Conservation (phyloP, 1,284 basidiomycete species). For the Microbotryomycetes sp. region DNA sequence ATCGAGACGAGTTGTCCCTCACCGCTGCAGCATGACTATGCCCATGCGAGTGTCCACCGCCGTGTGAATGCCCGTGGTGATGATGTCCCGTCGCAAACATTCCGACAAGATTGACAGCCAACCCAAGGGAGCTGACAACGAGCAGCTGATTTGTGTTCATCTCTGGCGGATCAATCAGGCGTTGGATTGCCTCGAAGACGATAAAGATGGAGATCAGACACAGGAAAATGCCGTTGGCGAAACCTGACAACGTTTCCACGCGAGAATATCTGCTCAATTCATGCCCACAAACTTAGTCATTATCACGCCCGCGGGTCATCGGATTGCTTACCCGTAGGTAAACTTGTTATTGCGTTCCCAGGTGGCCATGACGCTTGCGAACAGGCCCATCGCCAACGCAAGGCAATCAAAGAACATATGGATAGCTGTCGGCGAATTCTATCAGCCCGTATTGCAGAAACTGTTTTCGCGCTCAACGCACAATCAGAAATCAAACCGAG, state of each 20-base stretch:
- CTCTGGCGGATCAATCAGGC: conserved; percentile 91
- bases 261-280: conserved; percentile 66
- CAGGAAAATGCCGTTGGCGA: conserved; percentile 95
- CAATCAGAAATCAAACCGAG: conserved; percentile 95
- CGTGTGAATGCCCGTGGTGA: conserved; percentile 41
- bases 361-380: conserved; percentile 94
- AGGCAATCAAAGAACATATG: conserved; percentile 99
- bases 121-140: conserved; percentile 77
- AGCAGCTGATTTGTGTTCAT: conserved; percentile 95
- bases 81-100: conserved; percentile 90
- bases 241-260: conserved; percentile 98
- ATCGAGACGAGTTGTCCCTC: neutral
- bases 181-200: conserved; percentile 93
- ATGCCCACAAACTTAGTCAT: neutral
- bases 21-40: conserved; percentile 22
- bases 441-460: neutral
- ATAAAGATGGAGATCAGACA: conserved; percentile 97
- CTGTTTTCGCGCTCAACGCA: conserved; percentile 43
- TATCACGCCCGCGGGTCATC: neutral
- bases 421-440: conserved; percentile 57
- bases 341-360: conserved; percentile 93
- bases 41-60: conserved; percentile 38
- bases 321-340: conserved; percentile 71
- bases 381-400: conserved; percentile 89
- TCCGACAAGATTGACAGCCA: conserved; percentile 92